phyloP scores from a whole-genome alignment of 345 rosid genomes.

The Salix purpurea region DNA sequence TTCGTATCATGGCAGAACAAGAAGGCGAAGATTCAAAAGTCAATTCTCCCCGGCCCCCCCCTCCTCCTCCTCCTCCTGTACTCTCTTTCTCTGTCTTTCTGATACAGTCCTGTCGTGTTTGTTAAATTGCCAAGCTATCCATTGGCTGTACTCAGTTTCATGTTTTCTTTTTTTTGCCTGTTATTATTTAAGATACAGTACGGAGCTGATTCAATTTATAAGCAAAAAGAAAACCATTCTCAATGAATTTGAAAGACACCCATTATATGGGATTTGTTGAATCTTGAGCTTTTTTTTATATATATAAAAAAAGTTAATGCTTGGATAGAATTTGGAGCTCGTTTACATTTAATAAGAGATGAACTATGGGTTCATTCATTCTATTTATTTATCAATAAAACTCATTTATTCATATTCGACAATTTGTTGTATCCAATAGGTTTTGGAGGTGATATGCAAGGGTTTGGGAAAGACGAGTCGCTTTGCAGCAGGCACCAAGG shows the following conservation, averaged over 20 bases:
- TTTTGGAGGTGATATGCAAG: slow-evolving; percentile 64
- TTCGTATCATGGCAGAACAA: slow-evolving; percentile 18
- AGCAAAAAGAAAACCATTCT: background rate
- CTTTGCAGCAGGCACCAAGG: slow-evolving; percentile 66
- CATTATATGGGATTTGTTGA: too few relatives aligned
- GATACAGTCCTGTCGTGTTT: background rate
- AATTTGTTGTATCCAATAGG: slow-evolving; percentile 26
- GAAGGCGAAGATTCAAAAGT: slow-evolving; percentile 11
- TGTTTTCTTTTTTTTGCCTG: background rate
- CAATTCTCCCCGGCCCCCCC: slow-evolving; percentile 8
- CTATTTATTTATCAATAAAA: background rate
- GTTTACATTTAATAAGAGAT: too few relatives aligned
- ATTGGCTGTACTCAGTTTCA: background rate
- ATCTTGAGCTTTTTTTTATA: too few relatives aligned
- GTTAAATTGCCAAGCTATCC: background rate
- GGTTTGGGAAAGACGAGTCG: slow-evolving; percentile 46
- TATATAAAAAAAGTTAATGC: too few relatives aligned
- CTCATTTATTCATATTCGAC: background rate
- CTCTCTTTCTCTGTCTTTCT: slow-evolving; percentile 4
- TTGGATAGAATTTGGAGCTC: too few relatives aligned
- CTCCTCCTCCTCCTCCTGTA: slow-evolving; percentile 22
- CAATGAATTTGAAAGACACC: too few relatives aligned
- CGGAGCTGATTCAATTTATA: background rate
- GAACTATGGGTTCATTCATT: too few relatives aligned
- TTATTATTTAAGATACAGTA: background rate